Evolutionary conservation across 2,329 filamentous ascomycete genomes (phyloP), one percentile per base, ranked within the genome.

Genomic region (Cordyceps tenuipes): DNA sequence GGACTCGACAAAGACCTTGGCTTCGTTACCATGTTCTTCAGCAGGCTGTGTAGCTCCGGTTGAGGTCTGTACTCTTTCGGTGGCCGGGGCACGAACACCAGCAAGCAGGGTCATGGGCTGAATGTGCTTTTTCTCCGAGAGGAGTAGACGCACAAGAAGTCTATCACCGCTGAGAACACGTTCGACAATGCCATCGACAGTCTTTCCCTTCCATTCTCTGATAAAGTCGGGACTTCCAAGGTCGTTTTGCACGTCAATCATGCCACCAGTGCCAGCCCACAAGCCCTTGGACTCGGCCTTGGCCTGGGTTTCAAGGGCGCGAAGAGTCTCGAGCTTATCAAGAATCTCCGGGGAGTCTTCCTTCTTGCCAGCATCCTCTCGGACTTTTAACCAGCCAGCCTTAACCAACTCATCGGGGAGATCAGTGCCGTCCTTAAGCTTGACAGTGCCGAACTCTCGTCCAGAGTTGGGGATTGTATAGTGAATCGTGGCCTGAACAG

Each of bases 321-420:
- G 87, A 62, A 99, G 83, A 67, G 85, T 87, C 67, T 95, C 88
- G 26, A 99, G 79, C 62, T 88, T 82, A 64, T 86, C 76, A 31
- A 82, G 79, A 9, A 87, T 81, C 56, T 91, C 87, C 61, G 94
- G 89, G 2, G 87, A 86, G 62, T 97, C 91, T 65, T 97, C 92
- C 70, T 93, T 94, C 65, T 88, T 87, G 63, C 91, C 92, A 62
- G 93, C 92, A 73, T 99, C 94, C 68, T 99, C 94, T 64, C 94
- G 86, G 62, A 99, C 83, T 76, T 94, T 96, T 64, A 91, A 78
- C 91, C 92, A 97, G 65, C 94, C 94, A 68, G 91, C 90, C 70
- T 90, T 86, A 64, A 97, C 85, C 61, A 89, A 82, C 63, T 89
- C 84, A 64, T 97, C 91, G 19, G 94, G 92, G 55, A 99, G 75